A percentile compares a stretch with the other conserved stretches of the same genome.
Evolutionary conservation across 2,329 filamentous ascomycete genomes (phyloP).

Genomic region (Acrocalymma vagum): DNA sequence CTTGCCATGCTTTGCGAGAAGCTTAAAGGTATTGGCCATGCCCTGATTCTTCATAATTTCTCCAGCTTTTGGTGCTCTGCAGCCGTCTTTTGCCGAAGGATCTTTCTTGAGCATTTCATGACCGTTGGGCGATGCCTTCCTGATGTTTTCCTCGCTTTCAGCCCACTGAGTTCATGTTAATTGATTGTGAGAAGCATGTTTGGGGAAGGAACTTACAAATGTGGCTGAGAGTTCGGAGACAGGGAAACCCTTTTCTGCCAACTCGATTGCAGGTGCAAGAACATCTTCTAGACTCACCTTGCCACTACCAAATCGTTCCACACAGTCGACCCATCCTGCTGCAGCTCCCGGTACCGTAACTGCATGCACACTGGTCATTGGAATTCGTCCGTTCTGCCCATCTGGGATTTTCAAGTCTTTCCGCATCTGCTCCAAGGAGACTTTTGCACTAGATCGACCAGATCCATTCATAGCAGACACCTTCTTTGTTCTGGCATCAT

Average conservation of each 20-base stretch:
- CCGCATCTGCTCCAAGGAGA: slow-evolving; percentile 74
- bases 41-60: slow-evolving; percentile 90
- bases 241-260: slow-evolving; percentile 89
- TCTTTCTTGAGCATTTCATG: slow-evolving; percentile 88
- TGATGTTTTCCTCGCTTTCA: slow-evolving; percentile 68
- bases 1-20: slow-evolving; percentile 82
- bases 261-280: slow-evolving; percentile 80
- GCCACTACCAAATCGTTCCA: slow-evolving; percentile 89
- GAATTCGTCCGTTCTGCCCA: slow-evolving; percentile 68
- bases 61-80: slow-evolving; percentile 77
- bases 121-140: slow-evolving; percentile 82
- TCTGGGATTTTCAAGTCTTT: slow-evolving; percentile 72
- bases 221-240: slow-evolving; percentile 80
- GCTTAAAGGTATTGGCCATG: slow-evolving; percentile 81
- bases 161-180: slow-evolving; percentile 69
- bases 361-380: slow-evolving; percentile 78
- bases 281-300: slow-evolving; percentile 81
- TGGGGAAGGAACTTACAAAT: slow-evolving; percentile 63
- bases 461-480: slow-evolving; percentile 92
- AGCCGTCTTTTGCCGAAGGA: slow-evolving; percentile 70
- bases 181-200: background rate
- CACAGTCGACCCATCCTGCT: slow-evolving; percentile 90
- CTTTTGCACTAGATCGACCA: slow-evolving; percentile 78
- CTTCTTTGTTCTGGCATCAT: slow-evolving; percentile 81
- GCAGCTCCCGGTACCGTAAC: slow-evolving; percentile 90